Evolutionary conservation across 495 filamentous ascomycete genomes (phyloP), one percentile per base, ranked within the genome.

Genomic region (Xylaria cubensis): DNA sequence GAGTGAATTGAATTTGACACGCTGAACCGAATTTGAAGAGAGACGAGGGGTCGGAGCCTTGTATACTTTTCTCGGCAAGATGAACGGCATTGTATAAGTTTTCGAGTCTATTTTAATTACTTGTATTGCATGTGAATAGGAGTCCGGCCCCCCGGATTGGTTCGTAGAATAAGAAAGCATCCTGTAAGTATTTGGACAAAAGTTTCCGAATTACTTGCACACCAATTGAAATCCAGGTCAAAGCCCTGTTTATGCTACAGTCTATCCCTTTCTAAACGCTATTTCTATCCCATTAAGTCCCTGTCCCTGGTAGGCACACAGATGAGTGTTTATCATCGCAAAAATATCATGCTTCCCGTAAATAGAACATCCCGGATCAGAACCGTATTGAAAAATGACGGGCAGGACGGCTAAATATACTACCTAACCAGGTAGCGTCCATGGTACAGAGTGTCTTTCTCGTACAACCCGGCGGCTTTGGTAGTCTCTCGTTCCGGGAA

Each of bases 401-500:
- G 21, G 58, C 12, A 48, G 55, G 39, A 59, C 4, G 10, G 21
- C 10, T 59, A 26, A 36, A 51, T 21, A 67, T n/a, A 32, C 72
- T 78, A 85, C 36, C 81, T 72, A 56, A 79, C 71, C 5, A 84
- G 74, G 58, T 79, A 82, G 55, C 69, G 74, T 3, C 84, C 84
- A 42, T 83, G 82, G 34, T 85, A 83, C 74, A 80, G 79, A 48
- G 72, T 50, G 21, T 64, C 69, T 55, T 74, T 58, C 9, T 66
- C 69, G 51, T 81, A 78, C 1, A 64, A n/a, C 24, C 53, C 59
- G 6, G 74, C 39, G 50, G 70, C 67, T 48, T 65, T 68, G 19
- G 70, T 63, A 26, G 71, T 63, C 26, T 78, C 78, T 46, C 86
- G 79, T 73, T 84, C 75, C 0, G 87, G 87, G 79, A 89, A 88